Evolutionary conservation across 768 basidiomycete species (phyloP), one percentile per base, ranked within the genome.

Genomic region (Dioszegia hungarica): DNA sequence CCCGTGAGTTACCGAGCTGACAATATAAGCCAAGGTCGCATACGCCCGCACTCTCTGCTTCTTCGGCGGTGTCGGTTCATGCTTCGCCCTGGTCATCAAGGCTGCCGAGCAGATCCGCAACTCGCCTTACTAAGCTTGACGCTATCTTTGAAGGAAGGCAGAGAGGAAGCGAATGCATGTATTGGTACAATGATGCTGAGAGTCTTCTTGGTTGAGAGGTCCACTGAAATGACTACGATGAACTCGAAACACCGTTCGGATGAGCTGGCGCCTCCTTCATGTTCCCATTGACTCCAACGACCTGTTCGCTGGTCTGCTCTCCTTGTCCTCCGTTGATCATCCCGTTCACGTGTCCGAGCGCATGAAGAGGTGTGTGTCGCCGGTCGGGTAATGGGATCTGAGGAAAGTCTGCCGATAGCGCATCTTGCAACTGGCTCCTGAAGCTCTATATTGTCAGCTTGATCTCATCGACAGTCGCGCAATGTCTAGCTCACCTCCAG

Each of bases 401-500:
- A 1, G 70, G 70, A 29, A 72, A 72, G 3, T 62, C 62, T 15
- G 46, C 48, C 3, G 56, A 28, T 9, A 72, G 33, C 12, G 70
- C 62, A 47, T 54, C 46, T 19, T 65, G 45, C 10, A 72, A 46
- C 43, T 72, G 64, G 3, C 67, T 46, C 12, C 70, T 39, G 36
- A 72, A 72, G 57, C 58, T 63, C 70, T 72, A 29, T 11, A 11
- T 25, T 10, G 31, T 54, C 40, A 54, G 52, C 29, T 43, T 19
- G 8, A 41, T 34, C 22, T 12, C 11, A 34, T 41, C 37, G n/a
- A 25, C 8, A 2, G 36, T 19, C 39, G 40, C 10, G 24, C n/a
- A 52, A 15, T 27, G 20, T 44, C 4, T 49, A 11, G 66, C 65
- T 43, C 60, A 72, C 70, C 50, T 69, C 70, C 5, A 72, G 46